These are phyloP conservation scores for Podaxis sp. DNA, from an alignment of 768 basidiomycete species.

Conservation along the genomic window DNA sequence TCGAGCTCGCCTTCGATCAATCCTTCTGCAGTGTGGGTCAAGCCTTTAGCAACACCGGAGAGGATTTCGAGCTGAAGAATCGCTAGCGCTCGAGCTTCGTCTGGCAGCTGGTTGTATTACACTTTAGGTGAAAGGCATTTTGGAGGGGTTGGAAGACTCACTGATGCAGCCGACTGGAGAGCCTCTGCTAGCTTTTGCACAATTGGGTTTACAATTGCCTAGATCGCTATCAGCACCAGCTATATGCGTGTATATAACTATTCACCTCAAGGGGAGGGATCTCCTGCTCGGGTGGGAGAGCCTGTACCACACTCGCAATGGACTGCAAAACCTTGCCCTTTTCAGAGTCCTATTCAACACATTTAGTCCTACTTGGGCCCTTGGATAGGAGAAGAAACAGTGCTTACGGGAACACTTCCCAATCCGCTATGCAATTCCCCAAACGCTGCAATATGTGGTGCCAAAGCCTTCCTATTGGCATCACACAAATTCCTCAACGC, in stretches of 20 bases:
- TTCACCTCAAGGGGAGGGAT: conserved; percentile 74
- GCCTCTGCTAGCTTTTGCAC: conserved; percentile 67
- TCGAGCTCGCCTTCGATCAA: conserved; percentile 56
- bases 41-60: conserved; percentile 83
- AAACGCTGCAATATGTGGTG: conserved; percentile 83
- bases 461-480: conserved; percentile 81
- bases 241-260: not conserved
- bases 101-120: conserved; percentile 52
- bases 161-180: conserved; percentile 52
- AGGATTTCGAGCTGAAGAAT: conserved; percentile 79
- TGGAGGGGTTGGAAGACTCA: conserved; percentile 27
- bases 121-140: not conserved
- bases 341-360: conserved; percentile 63
- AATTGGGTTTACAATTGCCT: conserved; percentile 79
- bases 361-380: not conserved
- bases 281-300: conserved; percentile 75
- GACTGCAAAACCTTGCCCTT: conserved; percentile 90
- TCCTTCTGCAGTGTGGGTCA: conserved; percentile 76
- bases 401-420: conserved; percentile 67
- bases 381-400: not conserved
- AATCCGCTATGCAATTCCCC: conserved; percentile 80
- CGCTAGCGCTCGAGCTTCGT: conserved; percentile 65
- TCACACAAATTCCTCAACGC: conserved; percentile 88
- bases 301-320: conserved; percentile 92
- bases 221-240: conserved; percentile 1